Evolutionary conservation across 2,329 filamentous ascomycete species (phyloP), one percentile per base, ranked within the genome.

Genomic region (Colletotrichum tropicale): DNA sequence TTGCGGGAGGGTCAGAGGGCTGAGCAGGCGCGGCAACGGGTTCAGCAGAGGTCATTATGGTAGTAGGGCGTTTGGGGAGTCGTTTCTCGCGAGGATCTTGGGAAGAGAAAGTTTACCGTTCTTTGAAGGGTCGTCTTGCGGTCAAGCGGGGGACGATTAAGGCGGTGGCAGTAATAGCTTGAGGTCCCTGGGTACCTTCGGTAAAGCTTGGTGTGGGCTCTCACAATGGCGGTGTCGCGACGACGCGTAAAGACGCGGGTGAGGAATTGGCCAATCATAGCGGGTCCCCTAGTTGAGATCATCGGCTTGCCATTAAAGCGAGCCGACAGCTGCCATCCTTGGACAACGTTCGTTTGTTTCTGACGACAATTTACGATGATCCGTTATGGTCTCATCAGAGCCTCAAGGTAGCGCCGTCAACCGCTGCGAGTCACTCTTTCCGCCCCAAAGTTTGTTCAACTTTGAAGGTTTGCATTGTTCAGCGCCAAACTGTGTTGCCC

Each of bases 1-100:
- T 98, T 64, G 95, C 89, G 30, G 95, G 92, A 32, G 95, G 95
- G 10, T 76, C 74, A 12, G 94, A 96, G 73, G 90, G 89, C 55
- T 93, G 93, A 28, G 43, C 43, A 13, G 92, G 89, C 68, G 91
- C 91, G 62, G 92, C 80, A 66, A 80, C 75, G 71, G 83, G 71
- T 73, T 82, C 82, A 69, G 82, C 79, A 65, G 82, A 81, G 77
- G 80, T 83, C 77, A 78, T 78, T 36, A 28, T 67, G 21, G 79
- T 76, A 21, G 32, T 65, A 4, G 79, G 81, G 84, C 81, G 81
- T 84, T 74, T 76, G 75, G 15, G n/a, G 3, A 75, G 38, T 30
- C n/a, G 18, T 30, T 60, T 60, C 24, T 61, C 34, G 66, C 55
- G 43, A 36, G 69, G 28, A 38, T 21, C 12, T 67, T 38, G 65